Percentiles rank a stretch among this genome's conserved stretches.
Evolutionary conservation across 352 stramenopile species (phyloP).

Genomic region (Phytophthora macrochlamydospora): DNA sequence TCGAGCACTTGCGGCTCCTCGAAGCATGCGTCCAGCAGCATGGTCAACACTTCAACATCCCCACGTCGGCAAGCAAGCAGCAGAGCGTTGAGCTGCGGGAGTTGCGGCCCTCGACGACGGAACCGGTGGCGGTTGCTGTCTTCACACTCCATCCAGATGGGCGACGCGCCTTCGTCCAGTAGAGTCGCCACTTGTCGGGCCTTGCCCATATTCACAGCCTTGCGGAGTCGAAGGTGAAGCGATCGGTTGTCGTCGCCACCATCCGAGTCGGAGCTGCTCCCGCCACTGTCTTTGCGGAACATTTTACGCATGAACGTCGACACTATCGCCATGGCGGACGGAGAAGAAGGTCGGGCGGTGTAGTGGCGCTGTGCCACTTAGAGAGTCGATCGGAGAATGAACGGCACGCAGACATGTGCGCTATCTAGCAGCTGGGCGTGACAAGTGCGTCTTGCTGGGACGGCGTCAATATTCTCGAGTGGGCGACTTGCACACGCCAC

Average conservation of each 20-base stretch:
- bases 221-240: constrained; percentile 60
- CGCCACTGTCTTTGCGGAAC: constrained; percentile 42
- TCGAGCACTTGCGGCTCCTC: constrained; percentile 43
- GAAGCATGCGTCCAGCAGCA: constrained; percentile 72
- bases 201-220: constrained; percentile 53
- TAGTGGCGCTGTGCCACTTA: constrained; percentile 24
- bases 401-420: background rate
- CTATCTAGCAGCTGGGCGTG: constrained; percentile 1
- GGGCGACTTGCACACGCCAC: background rate
- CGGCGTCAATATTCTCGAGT: background rate
- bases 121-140: constrained; percentile 9
- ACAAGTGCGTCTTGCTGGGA: background rate
- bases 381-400: constrained; percentile 17
- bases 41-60: constrained; percentile 50
- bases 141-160: constrained; percentile 55
- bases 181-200: constrained; percentile 52
- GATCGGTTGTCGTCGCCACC: constrained; percentile 11
- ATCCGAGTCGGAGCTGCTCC: constrained; percentile 2
- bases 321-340: constrained; percentile 41
- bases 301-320: constrained; percentile 52
- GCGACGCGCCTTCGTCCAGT: constrained; percentile 60
- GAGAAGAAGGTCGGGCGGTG: constrained; percentile 2
- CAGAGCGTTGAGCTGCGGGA: constrained; percentile 57
- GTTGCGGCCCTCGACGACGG: constrained; percentile 10
- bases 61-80: constrained; percentile 64